Conservation (phyloP, 176 grass and related monocot genomes). For the Rhynchospora tenuis region DNA sequence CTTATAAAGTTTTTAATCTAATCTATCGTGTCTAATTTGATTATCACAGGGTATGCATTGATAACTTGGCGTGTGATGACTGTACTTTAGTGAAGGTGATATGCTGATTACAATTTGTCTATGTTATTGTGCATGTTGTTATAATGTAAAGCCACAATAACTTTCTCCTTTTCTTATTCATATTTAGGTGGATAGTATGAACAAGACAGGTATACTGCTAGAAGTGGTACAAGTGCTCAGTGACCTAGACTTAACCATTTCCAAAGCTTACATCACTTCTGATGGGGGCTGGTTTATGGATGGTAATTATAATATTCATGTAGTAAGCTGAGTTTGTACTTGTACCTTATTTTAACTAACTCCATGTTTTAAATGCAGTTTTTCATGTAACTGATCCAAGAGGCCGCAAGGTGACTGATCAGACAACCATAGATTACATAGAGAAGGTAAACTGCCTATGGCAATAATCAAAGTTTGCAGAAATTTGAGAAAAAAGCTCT, state of each 20-base stretch:
- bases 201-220: slow-evolving; percentile 82
- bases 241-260: slow-evolving; percentile 78
- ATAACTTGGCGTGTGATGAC: slow-evolving; percentile 65
- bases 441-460: slow-evolving; percentile 54
- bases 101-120: background rate
- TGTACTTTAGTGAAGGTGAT: slow-evolving; percentile 90
- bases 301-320: slow-evolving; percentile 33
- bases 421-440: slow-evolving; percentile 73
- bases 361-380: slow-evolving; percentile 43
- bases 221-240: slow-evolving; percentile 96
- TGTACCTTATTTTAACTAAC: background rate
- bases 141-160: background rate
- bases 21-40: background rate
- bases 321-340: background rate
- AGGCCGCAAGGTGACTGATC: slow-evolving; percentile 66
- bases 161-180: background rate
- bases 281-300: slow-evolving; percentile 99
- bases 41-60: slow-evolving; percentile 74
- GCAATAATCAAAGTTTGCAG: background rate
- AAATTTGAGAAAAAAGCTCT: background rate
- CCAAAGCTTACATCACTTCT: slow-evolving; percentile 95
- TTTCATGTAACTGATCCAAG: slow-evolving; percentile 87
- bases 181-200: slow-evolving; percentile 86
- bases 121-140: background rate
- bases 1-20: background rate